Evolutionary conservation across 1,284 basidiomycete species (phyloP), one percentile per base, ranked within the genome.

Genomic region (Sporisorium sorghi): DNA sequence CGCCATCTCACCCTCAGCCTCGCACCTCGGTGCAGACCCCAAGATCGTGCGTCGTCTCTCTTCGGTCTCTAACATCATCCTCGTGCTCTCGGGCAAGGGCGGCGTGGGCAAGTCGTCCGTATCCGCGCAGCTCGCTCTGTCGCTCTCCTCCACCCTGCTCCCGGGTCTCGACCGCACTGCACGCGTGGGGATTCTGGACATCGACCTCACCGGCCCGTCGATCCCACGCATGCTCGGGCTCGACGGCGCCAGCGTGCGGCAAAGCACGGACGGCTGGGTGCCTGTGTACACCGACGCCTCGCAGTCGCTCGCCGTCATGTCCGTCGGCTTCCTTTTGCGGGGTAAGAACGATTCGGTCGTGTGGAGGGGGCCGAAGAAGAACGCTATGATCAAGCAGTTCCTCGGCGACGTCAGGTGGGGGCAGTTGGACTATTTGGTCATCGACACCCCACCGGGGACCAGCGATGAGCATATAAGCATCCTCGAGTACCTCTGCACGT

Each of bases 311-410:
- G 91, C 91, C 7, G 94, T 93, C 83, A 99, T 99, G 97, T 93
- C 92, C 81, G 95, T 99, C 14, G 97, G 94, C 3, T 98, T 99
- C 84, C 86, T 99, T 78, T 86, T 99, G 68, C 92, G 93, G 85
- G 91, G 90, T 80, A 91, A 91, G 80, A 92, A 92, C 54, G 95
- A 97, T 83, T 92, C 91, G 15, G 94, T 99, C 37, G 93, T 99
- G 0, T 99, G 97, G 97, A 87, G 97, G 76, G 97, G 97, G 0
- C 97, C 97, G 35, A 99, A 99, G 89, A 99, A 99, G 89, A 97
- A 97, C 81, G 97, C 93, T 49, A 99, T 99, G 97, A 98, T 99
- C 80, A 88, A 94, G 79, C 97, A 99, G 87, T 99, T 99, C 84
- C 86, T 99, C 83, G 91, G 90, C 77, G 95, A 99, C 81, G 97